These are phyloP conservation scores for Ceratocystis cubensis DNA, from an alignment of 2,329 filamentous ascomycete genomes.

Conservation along the genomic window DNA sequence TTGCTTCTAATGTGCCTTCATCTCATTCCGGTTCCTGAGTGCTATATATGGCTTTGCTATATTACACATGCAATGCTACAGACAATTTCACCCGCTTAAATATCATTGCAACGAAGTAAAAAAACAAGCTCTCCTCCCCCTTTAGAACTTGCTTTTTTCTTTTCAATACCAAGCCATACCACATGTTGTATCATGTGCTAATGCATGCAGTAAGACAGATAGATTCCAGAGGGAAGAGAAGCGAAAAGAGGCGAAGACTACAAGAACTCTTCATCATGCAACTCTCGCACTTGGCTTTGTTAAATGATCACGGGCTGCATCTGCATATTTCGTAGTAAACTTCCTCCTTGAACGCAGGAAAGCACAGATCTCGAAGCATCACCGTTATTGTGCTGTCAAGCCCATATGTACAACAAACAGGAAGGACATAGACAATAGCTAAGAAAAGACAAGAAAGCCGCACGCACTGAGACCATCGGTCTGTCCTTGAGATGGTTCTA, in stretches of 20 bases:
- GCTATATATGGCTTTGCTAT: background rate
- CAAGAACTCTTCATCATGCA: background rate
- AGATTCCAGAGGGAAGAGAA: background rate
- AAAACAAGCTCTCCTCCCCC: too few relatives aligned
- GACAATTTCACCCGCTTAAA: too few relatives aligned
- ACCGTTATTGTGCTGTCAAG: background rate
- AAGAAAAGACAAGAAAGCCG: background rate
- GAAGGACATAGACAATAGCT: background rate
- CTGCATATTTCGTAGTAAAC: background rate
- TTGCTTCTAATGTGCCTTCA: background rate
- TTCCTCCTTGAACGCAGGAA: background rate
- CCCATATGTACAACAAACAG: background rate
- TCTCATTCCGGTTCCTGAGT: background rate
- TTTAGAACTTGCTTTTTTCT: too few relatives aligned
- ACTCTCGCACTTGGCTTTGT: background rate
- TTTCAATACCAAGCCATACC: too few relatives aligned
- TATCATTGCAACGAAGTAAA: too few relatives aligned
- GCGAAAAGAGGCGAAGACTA: background rate
- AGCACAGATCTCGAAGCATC: background rate
- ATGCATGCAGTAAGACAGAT: too few relatives aligned
- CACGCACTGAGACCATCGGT: constrained; percentile 10
- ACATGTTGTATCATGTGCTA: too few relatives aligned
- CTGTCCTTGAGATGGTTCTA: background rate
- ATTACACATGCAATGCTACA: too few relatives aligned
- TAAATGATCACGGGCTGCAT: too few relatives aligned